phyloP scores from a whole-genome alignment of 768 basidiomycete genomes.

The Boletus tylopilopsis region DNA sequence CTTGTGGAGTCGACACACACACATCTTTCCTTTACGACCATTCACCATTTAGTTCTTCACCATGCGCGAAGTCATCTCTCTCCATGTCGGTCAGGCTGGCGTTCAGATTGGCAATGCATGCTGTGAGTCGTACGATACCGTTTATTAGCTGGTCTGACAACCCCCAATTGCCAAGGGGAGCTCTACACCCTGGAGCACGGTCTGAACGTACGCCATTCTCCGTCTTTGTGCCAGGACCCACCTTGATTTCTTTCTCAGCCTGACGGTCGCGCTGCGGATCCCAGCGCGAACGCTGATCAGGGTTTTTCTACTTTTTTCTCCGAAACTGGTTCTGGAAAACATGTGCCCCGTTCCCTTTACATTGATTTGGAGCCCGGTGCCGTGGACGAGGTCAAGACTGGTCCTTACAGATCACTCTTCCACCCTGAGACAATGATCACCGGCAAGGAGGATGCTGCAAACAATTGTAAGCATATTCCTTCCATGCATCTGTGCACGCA shows the following conservation, averaged over 20 bases:
- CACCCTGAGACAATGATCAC: conserved; percentile 97
- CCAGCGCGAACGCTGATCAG: conserved; percentile 53
- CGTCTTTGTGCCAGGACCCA: conserved; percentile 4
- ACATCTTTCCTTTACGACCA: conserved; percentile 10
- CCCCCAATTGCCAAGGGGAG: conserved; percentile 62
- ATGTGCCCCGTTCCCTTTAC: conserved; percentile 95
- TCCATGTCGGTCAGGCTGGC: conserved; percentile 97
- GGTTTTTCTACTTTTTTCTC: conserved; percentile 99
- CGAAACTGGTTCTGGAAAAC: conserved; percentile 89
- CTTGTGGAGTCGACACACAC: neutral
- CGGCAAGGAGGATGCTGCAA: conserved; percentile 98
- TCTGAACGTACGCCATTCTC: conserved; percentile 64
- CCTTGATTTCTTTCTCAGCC: conserved; percentile 48
- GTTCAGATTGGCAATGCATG: conserved; percentile 94
- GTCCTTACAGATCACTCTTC: conserved; percentile 90
- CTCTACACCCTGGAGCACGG: conserved; percentile 98
- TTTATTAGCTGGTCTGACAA: neutral
- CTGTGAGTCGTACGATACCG: conserved; percentile 53
- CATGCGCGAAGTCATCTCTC: conserved; percentile 94
- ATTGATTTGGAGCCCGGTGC: conserved; percentile 94
- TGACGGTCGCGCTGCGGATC: conserved; percentile 79
- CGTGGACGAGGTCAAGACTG: conserved; percentile 92
- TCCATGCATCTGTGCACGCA: neutral
- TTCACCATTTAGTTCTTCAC: conserved; percentile 12
- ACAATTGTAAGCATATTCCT: conserved; percentile 78